Percentiles rank a stretch among this genome's conserved stretches.
Evolutionary conservation across 2,329 filamentous ascomycete species (phyloP).

Genomic region (Pyricularia pennisetigena): DNA sequence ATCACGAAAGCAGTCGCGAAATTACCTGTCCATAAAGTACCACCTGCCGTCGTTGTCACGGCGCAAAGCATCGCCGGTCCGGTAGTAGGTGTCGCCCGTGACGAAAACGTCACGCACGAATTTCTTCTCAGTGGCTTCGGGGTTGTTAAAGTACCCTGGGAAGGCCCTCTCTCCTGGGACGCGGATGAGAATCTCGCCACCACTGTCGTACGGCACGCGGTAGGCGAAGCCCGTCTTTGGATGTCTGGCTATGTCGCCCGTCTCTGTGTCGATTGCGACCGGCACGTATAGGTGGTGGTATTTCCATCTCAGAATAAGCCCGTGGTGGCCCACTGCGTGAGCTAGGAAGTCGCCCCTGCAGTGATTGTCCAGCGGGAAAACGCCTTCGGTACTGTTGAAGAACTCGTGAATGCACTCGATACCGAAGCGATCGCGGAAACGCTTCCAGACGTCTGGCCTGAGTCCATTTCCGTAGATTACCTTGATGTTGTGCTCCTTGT

Average conservation of each 20-base stretch:
- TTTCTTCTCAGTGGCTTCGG: constrained; percentile 57
- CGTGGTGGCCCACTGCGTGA: constrained; percentile 62
- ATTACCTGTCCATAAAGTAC: constrained; percentile 53
- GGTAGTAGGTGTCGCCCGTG: constrained; percentile 59
- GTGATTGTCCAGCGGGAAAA: constrained; percentile 60
- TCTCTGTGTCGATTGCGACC: constrained; percentile 58
- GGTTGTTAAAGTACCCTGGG: constrained; percentile 61
- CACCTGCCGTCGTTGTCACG: constrained; percentile 53
- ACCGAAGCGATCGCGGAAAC: constrained; percentile 72
- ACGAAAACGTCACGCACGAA: constrained; percentile 53
- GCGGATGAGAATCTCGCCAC: constrained; percentile 66
- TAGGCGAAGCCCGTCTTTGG: constrained; percentile 57
- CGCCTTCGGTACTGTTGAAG: constrained; percentile 70
- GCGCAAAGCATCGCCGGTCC: constrained; percentile 57
- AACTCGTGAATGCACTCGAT: constrained; percentile 69
- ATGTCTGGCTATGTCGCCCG: constrained; percentile 57
- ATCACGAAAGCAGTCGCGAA: constrained; percentile 20
- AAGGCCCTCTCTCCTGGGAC: constrained; percentile 49
- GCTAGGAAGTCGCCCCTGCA: constrained; percentile 53
- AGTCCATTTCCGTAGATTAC: constrained; percentile 78
- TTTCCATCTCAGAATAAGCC: constrained; percentile 43
- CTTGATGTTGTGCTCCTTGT: constrained; percentile 49
- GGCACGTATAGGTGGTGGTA: constrained; percentile 50
- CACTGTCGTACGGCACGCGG: constrained; percentile 52
- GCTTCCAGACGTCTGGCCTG: constrained; percentile 76